Percentiles rank a stretch among this genome's conserved stretches.
These are phyloP conservation scores for Aspergillus amoenus DNA, from an alignment of 2,329 filamentous ascomycete genomes.

Conservation along the genomic window DNA sequence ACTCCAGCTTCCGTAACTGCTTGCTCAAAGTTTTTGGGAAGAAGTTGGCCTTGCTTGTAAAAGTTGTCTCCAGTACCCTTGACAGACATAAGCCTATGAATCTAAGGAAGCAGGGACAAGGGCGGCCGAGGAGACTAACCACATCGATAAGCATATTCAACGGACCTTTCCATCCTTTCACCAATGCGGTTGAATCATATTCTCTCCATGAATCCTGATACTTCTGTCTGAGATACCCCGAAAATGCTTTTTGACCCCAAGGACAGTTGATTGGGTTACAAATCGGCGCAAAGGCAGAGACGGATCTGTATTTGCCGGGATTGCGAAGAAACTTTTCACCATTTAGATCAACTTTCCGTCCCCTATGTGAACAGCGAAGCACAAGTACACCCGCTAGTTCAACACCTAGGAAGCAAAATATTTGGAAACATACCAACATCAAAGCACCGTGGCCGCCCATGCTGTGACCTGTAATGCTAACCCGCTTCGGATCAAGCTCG, in stretches of 20 bases:
- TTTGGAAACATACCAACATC: constrained; percentile 54
- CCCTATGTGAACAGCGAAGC: no score
- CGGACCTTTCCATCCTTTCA: constrained; percentile 70
- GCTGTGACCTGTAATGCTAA: constrained; percentile 88
- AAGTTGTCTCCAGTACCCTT: constrained; percentile 93
- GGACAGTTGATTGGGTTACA: constrained; percentile 80
- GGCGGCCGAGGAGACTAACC: constrained; percentile 49
- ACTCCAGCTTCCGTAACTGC: constrained; percentile 76
- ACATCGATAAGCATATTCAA: constrained; percentile 86
- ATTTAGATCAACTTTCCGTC: no score
- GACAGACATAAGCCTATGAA: no score
- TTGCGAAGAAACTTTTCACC: constrained; percentile 67
- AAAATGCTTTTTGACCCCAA: constrained; percentile 95
- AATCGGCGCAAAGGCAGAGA: constrained; percentile 89
- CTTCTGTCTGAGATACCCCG: constrained; percentile 81
- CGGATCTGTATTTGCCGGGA: constrained; percentile 83
- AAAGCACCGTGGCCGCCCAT: constrained; percentile 98
- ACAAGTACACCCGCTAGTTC: no score
- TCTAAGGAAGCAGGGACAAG: no score
- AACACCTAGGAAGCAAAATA: no score
- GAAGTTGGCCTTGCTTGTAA: constrained; percentile 88
- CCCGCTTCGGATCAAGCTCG: constrained; percentile 66
- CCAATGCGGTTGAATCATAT: constrained; percentile 88
- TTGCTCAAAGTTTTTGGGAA: constrained; percentile 87
- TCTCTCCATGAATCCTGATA: constrained; percentile 74